Evolutionary conservation across 106 monocot genomes (phyloP), one percentile per base, ranked within the genome.

Genomic region (Gastrodia elata): DNA sequence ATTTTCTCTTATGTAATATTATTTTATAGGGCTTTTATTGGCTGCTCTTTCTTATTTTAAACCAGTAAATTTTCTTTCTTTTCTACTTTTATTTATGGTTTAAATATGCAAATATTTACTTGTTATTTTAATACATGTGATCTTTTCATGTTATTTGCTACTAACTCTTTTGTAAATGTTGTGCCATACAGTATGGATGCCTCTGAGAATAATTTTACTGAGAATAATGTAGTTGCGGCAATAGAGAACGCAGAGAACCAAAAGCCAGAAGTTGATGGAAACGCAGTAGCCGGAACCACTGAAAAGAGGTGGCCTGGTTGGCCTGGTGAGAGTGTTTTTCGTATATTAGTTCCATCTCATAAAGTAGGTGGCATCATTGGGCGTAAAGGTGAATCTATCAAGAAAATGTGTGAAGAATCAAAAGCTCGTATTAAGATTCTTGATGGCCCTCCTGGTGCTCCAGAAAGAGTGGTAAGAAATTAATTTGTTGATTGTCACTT

Each of bases 281-380:
- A n/a, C 7, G 52, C 7, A 3, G n/a, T 24, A 22, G 52, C 52
- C 22, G 52, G 20, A 15, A 55, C 37, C 70, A 74, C 65, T 74
- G 89, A 95, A 68, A 89, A 87, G 72, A 95, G 73, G 43, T 95
- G 94, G 94, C 87, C 89, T 65, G 94, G 94, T 44, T 95, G 94
- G 94, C 94, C 94, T 52, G 94, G 94, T 61, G 87, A 95, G 59
- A 95, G 75, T 75, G 89, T 91, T 46, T 95, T 95, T 40, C 82
- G 94, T 24, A 87, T 95, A 65, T 65, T 95, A 27, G 86, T 95
- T 73, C 94, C 94, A 71, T 65, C 80, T 9, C 87, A 87, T 38
- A 95, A 91, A 67, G 91, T 95, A 20, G 94, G 94, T 41, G 84
- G 83, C 58, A 79, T 95, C 33, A 95, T 95, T 82, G 94, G 94